A percentile compares a stretch with the other conserved stretches of the same genome.
phyloP scores from a whole-genome alignment of 352 stramenopile genomes.

The Globisporangium cederbergense region DNA sequence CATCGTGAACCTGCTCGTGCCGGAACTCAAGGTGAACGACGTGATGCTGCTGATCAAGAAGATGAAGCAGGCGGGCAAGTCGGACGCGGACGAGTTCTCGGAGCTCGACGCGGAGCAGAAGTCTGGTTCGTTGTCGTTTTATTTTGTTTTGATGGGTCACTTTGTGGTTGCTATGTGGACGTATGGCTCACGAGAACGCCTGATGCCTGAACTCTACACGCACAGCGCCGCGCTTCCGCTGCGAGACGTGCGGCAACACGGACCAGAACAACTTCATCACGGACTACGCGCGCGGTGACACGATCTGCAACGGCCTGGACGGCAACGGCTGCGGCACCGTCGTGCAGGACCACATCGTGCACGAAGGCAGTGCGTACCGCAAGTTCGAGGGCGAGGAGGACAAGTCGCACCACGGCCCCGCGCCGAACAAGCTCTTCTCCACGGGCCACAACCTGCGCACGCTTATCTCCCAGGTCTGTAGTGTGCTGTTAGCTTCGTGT shows the following conservation, averaged over 20 bases:
- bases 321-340: slow-evolving; percentile 92
- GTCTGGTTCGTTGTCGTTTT: slow-evolving; percentile 41
- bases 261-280: slow-evolving; percentile 91
- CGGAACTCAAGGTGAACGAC: slow-evolving; percentile 83
- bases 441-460: slow-evolving; percentile 95
- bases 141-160: neutral
- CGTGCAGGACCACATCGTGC: slow-evolving; percentile 93
- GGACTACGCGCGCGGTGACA: slow-evolving; percentile 85
- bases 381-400: slow-evolving; percentile 98
- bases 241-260: slow-evolving; percentile 84
- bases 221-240: slow-evolving; percentile 74
- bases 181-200: neutral
- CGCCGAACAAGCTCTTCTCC: slow-evolving; percentile 94
- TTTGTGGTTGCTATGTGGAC: neutral
- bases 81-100: slow-evolving; percentile 85
- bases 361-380: slow-evolving; percentile 94
- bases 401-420: slow-evolving; percentile 95
- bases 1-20: slow-evolving; percentile 84
- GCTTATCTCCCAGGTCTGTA: slow-evolving; percentile 85
- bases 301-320: slow-evolving; percentile 84
- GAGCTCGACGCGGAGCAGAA: slow-evolving; percentile 84
- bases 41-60: slow-evolving; percentile 89
- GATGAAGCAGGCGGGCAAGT: slow-evolving; percentile 88
- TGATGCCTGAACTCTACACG: slow-evolving; percentile 1
- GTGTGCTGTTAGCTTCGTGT: slow-evolving; percentile 2